Conservation (phyloP, 768 basidiomycete species). For the Kwoniella pini region DNA sequence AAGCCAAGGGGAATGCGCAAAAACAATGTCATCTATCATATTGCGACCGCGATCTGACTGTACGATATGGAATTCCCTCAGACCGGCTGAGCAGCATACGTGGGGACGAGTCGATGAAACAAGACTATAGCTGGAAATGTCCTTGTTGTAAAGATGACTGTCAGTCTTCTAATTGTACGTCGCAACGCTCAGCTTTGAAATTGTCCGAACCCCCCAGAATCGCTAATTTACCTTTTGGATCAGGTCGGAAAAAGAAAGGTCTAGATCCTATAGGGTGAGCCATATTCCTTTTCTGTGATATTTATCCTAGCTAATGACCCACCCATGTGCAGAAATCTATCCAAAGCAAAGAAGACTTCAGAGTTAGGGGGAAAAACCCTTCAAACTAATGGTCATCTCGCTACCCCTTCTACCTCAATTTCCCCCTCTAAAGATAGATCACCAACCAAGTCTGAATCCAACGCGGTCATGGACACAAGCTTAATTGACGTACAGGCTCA, state of each 20-base stretch:
- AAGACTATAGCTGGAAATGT: constrained; percentile 9
- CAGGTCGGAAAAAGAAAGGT: constrained; percentile 1
- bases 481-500: too few species aligned
- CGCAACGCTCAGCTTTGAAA: too few species aligned
- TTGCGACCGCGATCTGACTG: constrained; percentile 3
- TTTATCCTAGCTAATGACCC: background rate
- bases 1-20: background rate
- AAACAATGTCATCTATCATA: background rate
- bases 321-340: background rate
- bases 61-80: background rate
- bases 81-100: background rate
- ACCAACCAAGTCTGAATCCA: too few species aligned
- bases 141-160: constrained; percentile 9
- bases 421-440: too few species aligned
- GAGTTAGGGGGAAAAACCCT: too few species aligned
- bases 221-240: background rate
- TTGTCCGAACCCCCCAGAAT: too few species aligned
- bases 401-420: too few species aligned
- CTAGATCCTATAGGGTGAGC: constrained; percentile 3
- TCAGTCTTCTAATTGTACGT: constrained; percentile 1
- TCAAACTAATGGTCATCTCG: too few species aligned
- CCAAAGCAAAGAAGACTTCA: background rate
- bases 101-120: background rate
- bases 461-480: too few species aligned
- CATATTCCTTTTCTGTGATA: background rate